Evolutionary conservation across 768 basidiomycete species (phyloP), one percentile per base, ranked within the genome.

Genomic region (Hydnomerulius pinastri): DNA sequence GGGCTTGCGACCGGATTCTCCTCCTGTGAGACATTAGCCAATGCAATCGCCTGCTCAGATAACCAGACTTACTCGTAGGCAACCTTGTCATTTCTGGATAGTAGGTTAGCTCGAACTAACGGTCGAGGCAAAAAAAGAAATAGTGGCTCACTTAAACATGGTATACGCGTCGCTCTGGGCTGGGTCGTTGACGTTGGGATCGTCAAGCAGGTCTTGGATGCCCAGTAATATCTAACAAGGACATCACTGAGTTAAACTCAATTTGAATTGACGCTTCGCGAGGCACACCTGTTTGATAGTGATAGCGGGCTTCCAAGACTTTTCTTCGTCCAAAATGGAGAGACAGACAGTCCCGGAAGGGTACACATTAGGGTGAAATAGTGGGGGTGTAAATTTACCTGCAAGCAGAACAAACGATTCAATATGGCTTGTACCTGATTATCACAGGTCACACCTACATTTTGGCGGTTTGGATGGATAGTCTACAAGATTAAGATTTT

Each of bases 161-260:
- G 92, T 95, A 71, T 98, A 98, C 10, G 97, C 97, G 60, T 98
- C 96, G 48, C 94, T 93, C 67, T 99, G 97, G 1, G 97, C 97
- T 6, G 97, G 97, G 72, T 99, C 97, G 51, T 88, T 90, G 35
- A 95, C 90, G 63, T 99, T 99, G 8, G 97, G 96, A 57, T 96
- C 90, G 63, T 96, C 87, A 51, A 99, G 74, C 3, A 99, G 76
- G 61, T 98, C 97, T 69, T 99, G 97, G 43, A 99, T 90, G 48
- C 97, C 97, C 10, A 98, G 77, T 23, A 97, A 73, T 59, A 99
- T 95, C 97, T 99, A 61, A 37, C 20, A 38, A 37, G 23, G 18
- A 6, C 40, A 18, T 11, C 17, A 9, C 47, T 29, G 30, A 29
- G 36, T 32, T 30, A 43, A 27, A 9, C 23, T 40, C 39, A 6